Base-by-base conservation (phyloP, 352 stramenopile species). In the Phytopythium montanum region DNA sequence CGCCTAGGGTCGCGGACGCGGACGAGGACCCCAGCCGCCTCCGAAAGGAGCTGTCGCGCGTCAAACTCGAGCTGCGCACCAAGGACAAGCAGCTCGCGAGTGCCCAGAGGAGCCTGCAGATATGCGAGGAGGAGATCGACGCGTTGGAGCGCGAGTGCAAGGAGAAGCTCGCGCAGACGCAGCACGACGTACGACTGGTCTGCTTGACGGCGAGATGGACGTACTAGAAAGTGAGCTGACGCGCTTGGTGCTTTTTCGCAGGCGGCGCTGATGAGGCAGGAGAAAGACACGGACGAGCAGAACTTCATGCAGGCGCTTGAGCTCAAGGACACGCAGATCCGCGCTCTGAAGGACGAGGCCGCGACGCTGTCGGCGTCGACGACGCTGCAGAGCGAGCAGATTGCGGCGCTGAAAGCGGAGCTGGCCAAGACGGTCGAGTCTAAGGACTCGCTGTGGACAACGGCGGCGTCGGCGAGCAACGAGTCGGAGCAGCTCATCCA, bases 71-170 rank as follows among this genome's bases (percentile, higher is more conserved):
- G 16, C 60, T 90, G 34, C 66, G 74, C 0, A 28, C 75, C 8
- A 89, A 87, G 54, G 85, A 94, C 14, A 88, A 88, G 49, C 66
- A 76, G 31, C 56, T 93, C 9, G 65, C 56, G 36, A 79, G 67
- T 21, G 72, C 69, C 0, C 77, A 92, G 60, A 79, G 83, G 50
- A 87, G 71, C 55, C 56, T 90, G 39, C 60, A 78, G 33, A 73
- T 88, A 29, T 90, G 72, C 48, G 81, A 94, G 59, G 76, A 93
- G 52, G 85, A 94, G 63, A 72, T 93, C 16, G 76, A 90, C 26
- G 85, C 79, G 23, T 66, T 94, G 14, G 85, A 92, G 57, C 60
- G 74, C 18, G 85, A 94, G 54, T 93, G 83, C 69, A 84, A 73
- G 25, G 65, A 73, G 36, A 90, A 90, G 56, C 73, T 94, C 25